These are phyloP conservation scores for Hemisphaericaspora nanyangensis DNA, from an alignment of 805 yeast genomes.

Conservation along the genomic window DNA sequence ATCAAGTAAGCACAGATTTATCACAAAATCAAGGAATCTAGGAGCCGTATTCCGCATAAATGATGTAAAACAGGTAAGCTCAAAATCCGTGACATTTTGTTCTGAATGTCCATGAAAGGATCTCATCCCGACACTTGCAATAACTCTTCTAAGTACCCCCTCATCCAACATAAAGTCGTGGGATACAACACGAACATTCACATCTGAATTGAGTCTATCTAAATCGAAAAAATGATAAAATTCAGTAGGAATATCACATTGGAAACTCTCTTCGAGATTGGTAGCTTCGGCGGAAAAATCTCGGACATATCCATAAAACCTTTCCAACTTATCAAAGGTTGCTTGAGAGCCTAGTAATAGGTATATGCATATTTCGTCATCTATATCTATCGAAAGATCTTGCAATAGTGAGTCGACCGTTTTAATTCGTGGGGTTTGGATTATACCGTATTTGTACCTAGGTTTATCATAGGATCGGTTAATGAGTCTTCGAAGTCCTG, in stretches of 20 bases:
- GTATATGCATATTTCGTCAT: constrained; percentile 15
- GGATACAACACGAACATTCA: constrained; percentile 14
- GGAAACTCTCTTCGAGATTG: constrained; percentile 16
- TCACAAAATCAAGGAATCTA: constrained; percentile 20
- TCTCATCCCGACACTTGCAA: constrained; percentile 25
- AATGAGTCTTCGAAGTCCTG: constrained; percentile 26
- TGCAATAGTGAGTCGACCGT: constrained; percentile 12
- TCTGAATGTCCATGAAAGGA: constrained; percentile 2
- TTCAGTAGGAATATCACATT: constrained; percentile 25
- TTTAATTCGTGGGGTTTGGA: constrained; percentile 41
- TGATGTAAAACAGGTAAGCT: constrained; percentile 52
- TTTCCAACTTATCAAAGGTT: constrained; percentile 19
- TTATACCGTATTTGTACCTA: constrained; percentile 38
- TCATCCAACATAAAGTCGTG: constrained; percentile 14
- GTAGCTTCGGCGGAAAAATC: constrained; percentile 18
- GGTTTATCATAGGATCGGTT: constrained; percentile 52
- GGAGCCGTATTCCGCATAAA: constrained; percentile 41
- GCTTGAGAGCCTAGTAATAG: constrained; percentile 25
- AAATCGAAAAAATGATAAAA: constrained; percentile 18
- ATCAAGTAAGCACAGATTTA: constrained; percentile 13
- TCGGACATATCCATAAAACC: constrained; percentile 18
- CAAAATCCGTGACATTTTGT: constrained; percentile 21
- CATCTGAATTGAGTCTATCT: constrained; percentile 11
- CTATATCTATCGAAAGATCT: constrained; percentile 22
- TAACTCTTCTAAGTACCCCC: constrained; percentile 17